phyloP scores from a whole-genome alignment of 192 early-diverging fungal genomes.

The Coemansia sp. region DNA sequence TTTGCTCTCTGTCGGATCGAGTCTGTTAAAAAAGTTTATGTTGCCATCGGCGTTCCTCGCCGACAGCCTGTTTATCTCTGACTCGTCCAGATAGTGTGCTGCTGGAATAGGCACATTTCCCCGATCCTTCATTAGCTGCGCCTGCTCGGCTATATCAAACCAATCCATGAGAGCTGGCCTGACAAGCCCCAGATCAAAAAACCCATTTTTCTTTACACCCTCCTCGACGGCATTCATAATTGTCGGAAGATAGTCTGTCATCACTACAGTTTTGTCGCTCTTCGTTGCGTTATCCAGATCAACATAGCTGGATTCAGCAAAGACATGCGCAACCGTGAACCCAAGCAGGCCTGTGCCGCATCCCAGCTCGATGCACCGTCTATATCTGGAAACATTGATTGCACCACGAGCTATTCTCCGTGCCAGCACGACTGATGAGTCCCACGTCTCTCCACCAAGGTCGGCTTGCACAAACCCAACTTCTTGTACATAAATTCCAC shows the following conservation, averaged over 20 bases:
- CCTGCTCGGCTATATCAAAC: conserved; percentile 12
- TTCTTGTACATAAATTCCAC: conserved; percentile 16
- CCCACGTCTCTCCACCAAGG: conserved; percentile 24
- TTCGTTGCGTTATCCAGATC: background rate
- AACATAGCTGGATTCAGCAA: background rate
- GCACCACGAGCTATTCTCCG: conserved; percentile 14
- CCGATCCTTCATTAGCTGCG: background rate
- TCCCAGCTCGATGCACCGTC: conserved; percentile 16
- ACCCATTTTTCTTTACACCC: conserved; percentile 8
- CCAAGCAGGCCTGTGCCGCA: conserved; percentile 25
- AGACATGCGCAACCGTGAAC: conserved; percentile 4
- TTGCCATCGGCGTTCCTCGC: background rate
- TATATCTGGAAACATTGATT: conserved; percentile 1
- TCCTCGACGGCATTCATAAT: conserved; percentile 12
- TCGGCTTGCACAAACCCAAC: conserved; percentile 24
- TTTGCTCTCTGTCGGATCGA: background rate
- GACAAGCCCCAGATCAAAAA: conserved; percentile 5
- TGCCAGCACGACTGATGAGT: conserved; percentile 11
- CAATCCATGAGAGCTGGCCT: conserved; percentile 11
- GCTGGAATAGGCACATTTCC: background rate
- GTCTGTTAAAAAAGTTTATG: background rate
- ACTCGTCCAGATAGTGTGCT: conserved; percentile 9
- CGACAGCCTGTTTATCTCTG: background rate
- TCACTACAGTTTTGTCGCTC: conserved; percentile 3
- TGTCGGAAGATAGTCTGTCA: conserved; percentile 26